phyloP scores from a whole-genome alignment of 2,329 filamentous ascomycete genomes.

The Xylariaceae sp. region DNA sequence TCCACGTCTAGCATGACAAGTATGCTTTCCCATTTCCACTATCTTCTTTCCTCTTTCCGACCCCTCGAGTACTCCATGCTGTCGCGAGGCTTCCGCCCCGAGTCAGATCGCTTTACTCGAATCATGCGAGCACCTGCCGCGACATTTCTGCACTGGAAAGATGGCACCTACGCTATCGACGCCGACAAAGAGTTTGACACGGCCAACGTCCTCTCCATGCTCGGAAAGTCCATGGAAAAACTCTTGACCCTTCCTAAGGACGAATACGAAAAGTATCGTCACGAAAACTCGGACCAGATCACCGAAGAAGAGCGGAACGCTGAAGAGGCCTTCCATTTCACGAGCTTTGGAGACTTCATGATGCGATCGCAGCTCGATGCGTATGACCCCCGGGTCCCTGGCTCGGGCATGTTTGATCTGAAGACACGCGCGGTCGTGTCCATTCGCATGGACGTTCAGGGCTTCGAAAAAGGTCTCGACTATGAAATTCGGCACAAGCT shows the following conservation, averaged over 20 bases:
- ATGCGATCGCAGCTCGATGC: slow-evolving; percentile 96
- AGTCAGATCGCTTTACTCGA: slow-evolving; percentile 64
- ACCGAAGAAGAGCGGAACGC: slow-evolving; percentile 67
- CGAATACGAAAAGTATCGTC: slow-evolving; percentile 82
- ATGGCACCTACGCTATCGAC: slow-evolving; percentile 90
- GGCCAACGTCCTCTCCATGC: slow-evolving; percentile 81
- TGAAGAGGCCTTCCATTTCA: slow-evolving; percentile 82
- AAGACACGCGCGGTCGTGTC: slow-evolving; percentile 91
- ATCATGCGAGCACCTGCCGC: slow-evolving; percentile 71
- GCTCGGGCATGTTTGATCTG: slow-evolving; percentile 90
- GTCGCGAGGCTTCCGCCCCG: slow-evolving; percentile 62
- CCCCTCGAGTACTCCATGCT: slow-evolving; percentile 62
- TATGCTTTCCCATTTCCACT: slow-evolving; percentile 87
- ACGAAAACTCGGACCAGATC: slow-evolving; percentile 62
- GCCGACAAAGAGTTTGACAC: slow-evolving; percentile 88
- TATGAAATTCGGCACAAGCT: slow-evolving; percentile 79
- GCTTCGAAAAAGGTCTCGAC: slow-evolving; percentile 70
- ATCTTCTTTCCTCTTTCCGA: slow-evolving; percentile 80
- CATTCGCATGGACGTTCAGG: slow-evolving; percentile 78
- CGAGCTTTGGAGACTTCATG: slow-evolving; percentile 79
- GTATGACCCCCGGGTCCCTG: slow-evolving; percentile 78
- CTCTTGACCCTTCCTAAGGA: slow-evolving; percentile 77
- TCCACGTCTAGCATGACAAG: slow-evolving; percentile 97
- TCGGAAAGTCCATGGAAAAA: slow-evolving; percentile 97
- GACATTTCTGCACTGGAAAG: slow-evolving; percentile 75